Conservation (phyloP, 208 protist species). For the Perkinsela sp. region DNA sequence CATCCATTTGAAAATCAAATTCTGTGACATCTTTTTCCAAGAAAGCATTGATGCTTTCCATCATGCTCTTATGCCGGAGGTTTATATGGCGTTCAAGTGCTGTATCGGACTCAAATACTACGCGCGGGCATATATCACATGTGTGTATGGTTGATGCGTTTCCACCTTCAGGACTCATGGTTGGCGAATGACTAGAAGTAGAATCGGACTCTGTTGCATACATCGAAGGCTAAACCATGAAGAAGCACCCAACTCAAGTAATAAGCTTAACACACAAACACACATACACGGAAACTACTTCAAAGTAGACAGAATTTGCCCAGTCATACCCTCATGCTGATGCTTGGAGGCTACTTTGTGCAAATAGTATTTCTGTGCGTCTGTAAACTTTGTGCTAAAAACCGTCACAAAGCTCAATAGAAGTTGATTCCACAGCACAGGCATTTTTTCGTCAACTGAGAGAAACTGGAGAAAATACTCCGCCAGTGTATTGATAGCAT, state of each 20-base stretch:
- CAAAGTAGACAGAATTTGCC: background rate
- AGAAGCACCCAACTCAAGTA: too few relatives aligned
- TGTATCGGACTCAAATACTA: constrained; percentile 12
- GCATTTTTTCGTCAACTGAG: constrained; percentile 40
- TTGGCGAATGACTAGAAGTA: too few relatives aligned
- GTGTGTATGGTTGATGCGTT: constrained; percentile 1
- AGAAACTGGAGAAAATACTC: constrained; percentile 75
- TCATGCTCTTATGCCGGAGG: constrained; percentile 13
- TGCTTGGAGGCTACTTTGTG: background rate
- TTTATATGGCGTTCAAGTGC: constrained; percentile 22
- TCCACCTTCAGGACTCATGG: too few relatives aligned
- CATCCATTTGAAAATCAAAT: constrained; percentile 7
- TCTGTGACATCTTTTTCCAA: constrained; percentile 13
- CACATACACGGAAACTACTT: too few relatives aligned
- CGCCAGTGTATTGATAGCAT: constrained; percentile 78
- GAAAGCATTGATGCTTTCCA: constrained; percentile 14
- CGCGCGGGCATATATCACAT: constrained; percentile 33
- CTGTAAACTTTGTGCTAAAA: background rate
- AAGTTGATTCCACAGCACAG: constrained; percentile 84
- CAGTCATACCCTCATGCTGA: background rate
- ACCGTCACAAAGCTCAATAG: constrained; percentile 66
- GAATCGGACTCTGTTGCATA: too few relatives aligned
- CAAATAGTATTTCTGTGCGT: background rate
- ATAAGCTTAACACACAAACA: too few relatives aligned
- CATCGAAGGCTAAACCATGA: too few relatives aligned